Evolutionary conservation across 2,329 filamentous ascomycete species (phyloP).

Genomic region (Ascochyta lentis): DNA sequence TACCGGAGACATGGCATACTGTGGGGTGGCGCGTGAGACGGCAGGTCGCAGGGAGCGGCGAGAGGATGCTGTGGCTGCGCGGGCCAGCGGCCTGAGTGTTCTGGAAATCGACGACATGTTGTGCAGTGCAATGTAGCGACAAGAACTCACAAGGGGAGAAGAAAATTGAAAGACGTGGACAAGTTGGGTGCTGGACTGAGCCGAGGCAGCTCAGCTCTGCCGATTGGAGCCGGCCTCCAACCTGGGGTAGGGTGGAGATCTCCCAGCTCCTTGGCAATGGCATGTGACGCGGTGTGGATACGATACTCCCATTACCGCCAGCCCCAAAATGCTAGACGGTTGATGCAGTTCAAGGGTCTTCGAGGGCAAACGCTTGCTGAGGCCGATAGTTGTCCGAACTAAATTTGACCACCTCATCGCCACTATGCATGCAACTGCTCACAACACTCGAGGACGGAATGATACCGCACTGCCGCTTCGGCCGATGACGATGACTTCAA

Average conservation of each 20-base stretch:
- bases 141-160: not conserved
- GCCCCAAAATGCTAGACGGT: not conserved
- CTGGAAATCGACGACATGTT: constrained; percentile 43
- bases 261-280: not conserved
- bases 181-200: constrained; percentile 2
- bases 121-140: not conserved
- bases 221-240: constrained; percentile 18
- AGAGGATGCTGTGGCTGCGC: constrained; percentile 37
- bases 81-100: constrained; percentile 40
- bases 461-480: not conserved
- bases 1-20: constrained; percentile 30
- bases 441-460: not conserved
- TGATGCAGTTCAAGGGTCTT: not conserved
- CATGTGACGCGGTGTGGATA: constrained; percentile 6
- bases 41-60: constrained; percentile 36
- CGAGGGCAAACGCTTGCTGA: not conserved
- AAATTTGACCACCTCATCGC: not conserved
- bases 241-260: constrained; percentile 13
- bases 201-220: constrained; percentile 17
- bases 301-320: not conserved
- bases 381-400: constrained; percentile 5
- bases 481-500: constrained; percentile 5
- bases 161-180: not conserved
- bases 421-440: not conserved
- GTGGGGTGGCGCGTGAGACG: constrained; percentile 37